phyloP scores from a whole-genome alignment of 306 rosid genomes.

The Inga laurina region DNA sequence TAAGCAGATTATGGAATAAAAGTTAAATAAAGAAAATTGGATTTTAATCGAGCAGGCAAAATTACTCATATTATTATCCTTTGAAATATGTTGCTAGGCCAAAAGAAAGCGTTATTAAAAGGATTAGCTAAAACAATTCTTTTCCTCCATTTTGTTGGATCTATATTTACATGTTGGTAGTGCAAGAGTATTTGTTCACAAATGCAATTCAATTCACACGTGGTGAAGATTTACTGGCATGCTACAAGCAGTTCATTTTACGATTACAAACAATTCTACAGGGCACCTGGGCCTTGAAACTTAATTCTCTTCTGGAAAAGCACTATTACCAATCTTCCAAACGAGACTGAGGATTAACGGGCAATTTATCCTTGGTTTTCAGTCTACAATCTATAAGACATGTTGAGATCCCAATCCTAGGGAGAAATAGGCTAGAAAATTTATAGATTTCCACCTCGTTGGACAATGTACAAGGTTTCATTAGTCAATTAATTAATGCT shows the following conservation, averaged over 20 bases:
- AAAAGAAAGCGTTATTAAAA: neutral
- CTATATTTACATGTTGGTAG: neutral
- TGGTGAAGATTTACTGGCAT: neutral
- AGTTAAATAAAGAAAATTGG: neutral
- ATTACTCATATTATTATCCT: constrained; percentile 5
- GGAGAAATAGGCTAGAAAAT: neutral
- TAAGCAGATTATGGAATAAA: constrained; percentile 7
- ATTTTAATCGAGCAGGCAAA: neutral
- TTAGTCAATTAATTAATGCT: neutral
- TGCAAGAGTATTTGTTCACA: neutral
- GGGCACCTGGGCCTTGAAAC: neutral
- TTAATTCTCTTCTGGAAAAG: neutral
- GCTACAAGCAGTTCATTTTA: neutral
- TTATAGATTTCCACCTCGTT: neutral
- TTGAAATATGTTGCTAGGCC: neutral
- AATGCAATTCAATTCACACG: neutral
- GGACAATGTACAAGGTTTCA: neutral
- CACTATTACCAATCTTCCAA: neutral
- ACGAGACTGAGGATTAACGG: neutral
- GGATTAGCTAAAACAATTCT: neutral
- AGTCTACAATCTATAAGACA: neutral
- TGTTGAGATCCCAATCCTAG: neutral
- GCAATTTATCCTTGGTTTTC: neutral
- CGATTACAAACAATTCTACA: neutral
- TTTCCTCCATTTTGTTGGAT: neutral